Conservation (phyloP, 148 eudicot genomes). For the Persicaria maculosa region DNA sequence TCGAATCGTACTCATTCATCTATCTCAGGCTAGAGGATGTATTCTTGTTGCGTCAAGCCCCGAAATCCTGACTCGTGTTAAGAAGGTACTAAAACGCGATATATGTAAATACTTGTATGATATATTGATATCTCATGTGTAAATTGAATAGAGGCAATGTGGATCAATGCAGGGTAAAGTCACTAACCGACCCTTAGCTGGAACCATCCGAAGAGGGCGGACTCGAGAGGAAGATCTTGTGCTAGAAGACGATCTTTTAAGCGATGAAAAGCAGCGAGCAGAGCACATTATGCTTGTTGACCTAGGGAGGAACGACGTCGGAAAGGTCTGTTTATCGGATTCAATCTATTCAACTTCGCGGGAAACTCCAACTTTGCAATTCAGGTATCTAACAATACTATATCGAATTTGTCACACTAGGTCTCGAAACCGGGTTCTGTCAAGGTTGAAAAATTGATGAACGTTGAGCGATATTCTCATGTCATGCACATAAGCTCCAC, state of each 20-base stretch:
- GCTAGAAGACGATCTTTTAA: slow-evolving; percentile 77
- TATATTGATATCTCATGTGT: too few relatives aligned
- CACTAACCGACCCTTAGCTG: slow-evolving; percentile 94
- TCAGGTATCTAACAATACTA: background rate
- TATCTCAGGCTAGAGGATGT: slow-evolving; percentile 82
- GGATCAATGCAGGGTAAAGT: slow-evolving; percentile 41
- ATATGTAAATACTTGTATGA: too few relatives aligned
- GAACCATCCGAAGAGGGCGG: slow-evolving; percentile 87
- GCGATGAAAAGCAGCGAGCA: slow-evolving; percentile 87
- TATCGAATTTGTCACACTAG: slow-evolving; percentile 26
- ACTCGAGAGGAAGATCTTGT: slow-evolving; percentile 71
- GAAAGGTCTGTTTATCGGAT: slow-evolving; percentile 47
- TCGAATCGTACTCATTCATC: background rate
- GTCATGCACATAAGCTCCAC: slow-evolving; percentile 99
- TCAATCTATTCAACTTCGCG: too few relatives aligned
- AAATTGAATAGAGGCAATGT: background rate
- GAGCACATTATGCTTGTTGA: slow-evolving; percentile 99
- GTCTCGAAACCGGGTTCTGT: slow-evolving; percentile 91
- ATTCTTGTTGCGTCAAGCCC: slow-evolving; percentile 99
- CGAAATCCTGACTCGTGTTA: slow-evolving; percentile 89
- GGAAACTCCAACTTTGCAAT: background rate
- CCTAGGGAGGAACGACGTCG: slow-evolving; percentile 97
- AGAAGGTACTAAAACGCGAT: slow-evolving; percentile 37
- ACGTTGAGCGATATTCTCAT: slow-evolving; percentile 91
- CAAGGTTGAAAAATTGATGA: slow-evolving; percentile 90